phyloP scores from a whole-genome alignment of 305 asterid species.

The Andrographis paniculata region DNA sequence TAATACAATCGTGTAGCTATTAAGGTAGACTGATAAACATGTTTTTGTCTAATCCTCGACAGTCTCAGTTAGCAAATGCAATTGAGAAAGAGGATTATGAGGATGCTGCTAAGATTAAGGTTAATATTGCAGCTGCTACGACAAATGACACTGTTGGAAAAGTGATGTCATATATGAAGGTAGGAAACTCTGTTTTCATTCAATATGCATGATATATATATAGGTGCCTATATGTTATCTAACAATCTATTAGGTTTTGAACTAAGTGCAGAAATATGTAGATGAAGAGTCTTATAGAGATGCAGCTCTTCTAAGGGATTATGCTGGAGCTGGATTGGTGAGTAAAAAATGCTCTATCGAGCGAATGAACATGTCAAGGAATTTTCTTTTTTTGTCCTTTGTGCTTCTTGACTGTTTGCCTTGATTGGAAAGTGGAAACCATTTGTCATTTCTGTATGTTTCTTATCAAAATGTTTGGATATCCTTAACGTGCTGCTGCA shows the following conservation, averaged over 20 bases:
- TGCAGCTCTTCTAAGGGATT: conserved; percentile 84
- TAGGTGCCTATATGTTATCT: conserved; percentile 13
- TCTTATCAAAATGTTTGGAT: background rate
- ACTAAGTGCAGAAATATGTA: conserved; percentile 58
- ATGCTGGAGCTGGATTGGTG: conserved; percentile 92
- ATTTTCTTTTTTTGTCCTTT: conserved; percentile 1
- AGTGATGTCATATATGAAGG: conserved; percentile 77
- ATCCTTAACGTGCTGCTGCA: background rate
- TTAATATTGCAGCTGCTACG: conserved; percentile 93
- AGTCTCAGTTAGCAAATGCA: conserved; percentile 65
- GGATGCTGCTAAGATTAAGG: conserved; percentile 89
- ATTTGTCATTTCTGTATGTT: conserved; percentile 4
- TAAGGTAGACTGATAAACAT: no score
- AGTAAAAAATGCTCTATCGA: conserved; percentile 21
- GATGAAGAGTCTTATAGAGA: conserved; percentile 74
- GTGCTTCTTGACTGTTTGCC: background rate
- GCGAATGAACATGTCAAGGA: conserved; percentile 10
- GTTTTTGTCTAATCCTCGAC: conserved; percentile 26
- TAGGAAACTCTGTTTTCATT: conserved; percentile 22
- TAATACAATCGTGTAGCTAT: conserved; percentile 4
- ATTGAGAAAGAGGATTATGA: conserved; percentile 73
- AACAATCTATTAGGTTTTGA: conserved; percentile 16
- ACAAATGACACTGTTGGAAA: conserved; percentile 78
- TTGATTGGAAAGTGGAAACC: background rate
- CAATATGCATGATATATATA: conserved; percentile 10